Percentiles rank a stretch among this genome's conserved stretches.
phyloP scores from a whole-genome alignment of 2,329 filamentous ascomycete genomes.

The Diaporthe helianthi region DNA sequence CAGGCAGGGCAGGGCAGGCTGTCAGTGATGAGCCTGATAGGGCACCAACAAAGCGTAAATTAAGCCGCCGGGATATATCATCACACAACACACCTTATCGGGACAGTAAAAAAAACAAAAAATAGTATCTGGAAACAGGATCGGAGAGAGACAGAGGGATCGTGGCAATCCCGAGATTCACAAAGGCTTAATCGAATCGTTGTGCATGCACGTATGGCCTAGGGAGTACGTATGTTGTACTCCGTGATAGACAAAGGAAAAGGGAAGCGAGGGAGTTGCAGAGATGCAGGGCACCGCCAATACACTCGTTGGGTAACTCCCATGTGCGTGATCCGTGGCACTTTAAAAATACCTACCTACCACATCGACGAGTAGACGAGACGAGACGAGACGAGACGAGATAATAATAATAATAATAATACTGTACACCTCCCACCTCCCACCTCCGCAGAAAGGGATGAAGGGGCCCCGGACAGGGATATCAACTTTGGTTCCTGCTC shows the following conservation, averaged over 20 bases:
- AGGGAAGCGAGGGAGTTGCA: not conserved
- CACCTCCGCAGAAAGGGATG: not conserved
- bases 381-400: not conserved
- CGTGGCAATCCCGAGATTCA: conserved; percentile 16
- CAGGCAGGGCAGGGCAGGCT: no score
- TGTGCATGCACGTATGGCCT: no score
- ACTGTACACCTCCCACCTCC: no score
- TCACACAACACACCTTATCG: not conserved
- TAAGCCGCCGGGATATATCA: no score
- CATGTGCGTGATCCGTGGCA: no score
- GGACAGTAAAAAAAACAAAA: not conserved
- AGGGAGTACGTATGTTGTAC: no score
- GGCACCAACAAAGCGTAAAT: not conserved
- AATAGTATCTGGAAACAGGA: not conserved
- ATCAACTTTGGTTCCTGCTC: conserved; percentile 1
- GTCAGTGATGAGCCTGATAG: conserved; percentile 10
- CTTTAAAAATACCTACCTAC: not conserved
- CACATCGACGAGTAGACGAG: not conserved
- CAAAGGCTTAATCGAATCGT: conserved; percentile 3
- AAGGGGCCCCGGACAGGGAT: not conserved
- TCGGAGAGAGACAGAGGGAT: not conserved
- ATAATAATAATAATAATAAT: no score
- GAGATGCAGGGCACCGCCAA: conserved; percentile 6
- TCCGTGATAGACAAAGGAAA: not conserved
- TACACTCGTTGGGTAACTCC: conserved; percentile 5